Evolutionary conservation across 1,284 basidiomycete genomes (phyloP).

Genomic region (Schizophyllum amplum): DNA sequence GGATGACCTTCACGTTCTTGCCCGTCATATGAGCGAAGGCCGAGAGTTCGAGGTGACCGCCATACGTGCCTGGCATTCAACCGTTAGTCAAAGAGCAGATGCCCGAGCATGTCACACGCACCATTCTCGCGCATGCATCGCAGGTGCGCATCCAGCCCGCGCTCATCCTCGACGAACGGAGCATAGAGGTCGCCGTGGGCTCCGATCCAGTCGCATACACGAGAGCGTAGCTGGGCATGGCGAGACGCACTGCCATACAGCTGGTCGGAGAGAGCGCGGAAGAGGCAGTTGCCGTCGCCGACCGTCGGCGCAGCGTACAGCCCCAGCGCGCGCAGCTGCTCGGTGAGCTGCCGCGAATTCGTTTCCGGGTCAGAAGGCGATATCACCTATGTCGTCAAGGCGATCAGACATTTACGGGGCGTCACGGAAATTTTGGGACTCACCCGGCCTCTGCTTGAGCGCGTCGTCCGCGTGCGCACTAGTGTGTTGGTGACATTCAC

Average conservation of each 20-base stretch:
- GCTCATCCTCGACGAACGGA: slow-evolving; percentile 84
- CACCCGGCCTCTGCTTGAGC: slow-evolving; percentile 51
- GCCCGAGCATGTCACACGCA: slow-evolving; percentile 24
- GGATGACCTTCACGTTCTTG: slow-evolving; percentile 83
- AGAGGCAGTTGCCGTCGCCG: slow-evolving; percentile 86
- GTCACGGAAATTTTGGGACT: slow-evolving; percentile 20
- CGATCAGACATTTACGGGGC: slow-evolving; percentile 9
- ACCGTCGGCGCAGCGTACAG: slow-evolving; percentile 73
- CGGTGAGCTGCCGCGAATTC: slow-evolving; percentile 56
- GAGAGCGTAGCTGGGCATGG: slow-evolving; percentile 63
- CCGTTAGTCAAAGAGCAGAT: slow-evolving; percentile 5
- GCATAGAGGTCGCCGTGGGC: slow-evolving; percentile 66
- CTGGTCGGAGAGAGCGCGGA: slow-evolving; percentile 76
- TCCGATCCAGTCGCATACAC: slow-evolving; percentile 80
- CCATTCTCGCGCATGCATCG: slow-evolving; percentile 71
- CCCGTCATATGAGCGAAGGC: slow-evolving; percentile 79
- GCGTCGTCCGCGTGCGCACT: slow-evolving; percentile 62
- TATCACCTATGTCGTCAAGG: slow-evolving; percentile 35
- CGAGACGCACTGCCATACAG: slow-evolving; percentile 68
- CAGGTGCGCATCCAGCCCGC: slow-evolving; percentile 65
- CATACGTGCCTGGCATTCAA: slow-evolving; percentile 71
- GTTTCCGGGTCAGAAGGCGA: slow-evolving; percentile 45
- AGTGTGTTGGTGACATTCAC: background rate
- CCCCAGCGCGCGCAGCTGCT: slow-evolving; percentile 65
- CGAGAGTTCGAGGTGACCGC: slow-evolving; percentile 84